phyloP scores from a whole-genome alignment of 306 rosid species.

The Potentilla sterilis region DNA sequence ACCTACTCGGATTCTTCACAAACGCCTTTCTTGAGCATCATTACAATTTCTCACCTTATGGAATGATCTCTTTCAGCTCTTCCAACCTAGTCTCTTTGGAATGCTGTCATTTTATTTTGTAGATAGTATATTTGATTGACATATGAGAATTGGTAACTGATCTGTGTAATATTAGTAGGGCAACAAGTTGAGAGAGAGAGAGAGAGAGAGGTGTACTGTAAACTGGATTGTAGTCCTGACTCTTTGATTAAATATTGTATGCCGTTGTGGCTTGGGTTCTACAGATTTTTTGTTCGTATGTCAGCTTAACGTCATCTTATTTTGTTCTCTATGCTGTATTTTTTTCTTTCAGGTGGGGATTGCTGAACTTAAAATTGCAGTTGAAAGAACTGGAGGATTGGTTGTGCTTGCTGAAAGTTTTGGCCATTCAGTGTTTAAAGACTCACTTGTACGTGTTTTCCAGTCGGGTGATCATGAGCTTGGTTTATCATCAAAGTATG shows the following conservation, averaged over 20 bases:
- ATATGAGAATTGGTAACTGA: not conserved
- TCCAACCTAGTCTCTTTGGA: not conserved
- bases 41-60: not conserved
- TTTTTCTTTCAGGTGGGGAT: constrained; percentile 76
- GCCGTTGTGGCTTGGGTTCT: not conserved
- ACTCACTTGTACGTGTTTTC: constrained; percentile 78
- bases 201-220: no score
- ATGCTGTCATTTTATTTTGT: not conserved
- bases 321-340: constrained; percentile 15
- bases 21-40: not conserved
- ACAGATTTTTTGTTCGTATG: not conserved
- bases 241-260: not conserved
- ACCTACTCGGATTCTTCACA: not conserved
- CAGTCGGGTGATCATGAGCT: constrained; percentile 73
- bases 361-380: constrained; percentile 93
- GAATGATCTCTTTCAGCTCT: not conserved
- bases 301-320: constrained; percentile 5
- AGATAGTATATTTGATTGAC: not conserved
- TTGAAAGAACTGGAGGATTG: constrained; percentile 94
- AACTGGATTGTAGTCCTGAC: not conserved
- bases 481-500: constrained; percentile 91
- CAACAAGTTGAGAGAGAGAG: not conserved
- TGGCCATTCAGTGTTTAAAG: constrained; percentile 89
- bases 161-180: not conserved
- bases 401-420: constrained; percentile 98